A percentile compares a stretch with the other conserved stretches of the same genome.
phyloP scores from a whole-genome alignment of 1,284 basidiomycete genomes.

The Prillingera fragicola region DNA sequence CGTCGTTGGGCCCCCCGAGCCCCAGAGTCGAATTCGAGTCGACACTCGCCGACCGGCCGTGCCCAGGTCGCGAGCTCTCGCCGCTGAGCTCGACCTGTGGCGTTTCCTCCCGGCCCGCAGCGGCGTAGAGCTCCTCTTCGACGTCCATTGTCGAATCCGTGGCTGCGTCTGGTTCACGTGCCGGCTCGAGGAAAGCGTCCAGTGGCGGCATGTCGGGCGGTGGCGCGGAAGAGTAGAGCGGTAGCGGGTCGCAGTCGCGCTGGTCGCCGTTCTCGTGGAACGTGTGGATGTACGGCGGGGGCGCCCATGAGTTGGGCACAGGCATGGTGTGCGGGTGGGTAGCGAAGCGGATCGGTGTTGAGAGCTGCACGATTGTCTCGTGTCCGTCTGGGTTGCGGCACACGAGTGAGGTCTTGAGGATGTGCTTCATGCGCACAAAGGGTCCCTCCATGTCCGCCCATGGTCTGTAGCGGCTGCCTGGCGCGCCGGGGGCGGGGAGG shows the following conservation, averaged over 20 bases:
- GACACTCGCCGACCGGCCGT: too few relatives aligned
- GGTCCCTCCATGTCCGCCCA: constrained; percentile 31
- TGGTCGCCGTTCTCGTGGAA: constrained; percentile 44
- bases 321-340: constrained; percentile 26
- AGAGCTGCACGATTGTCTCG: constrained; percentile 8
- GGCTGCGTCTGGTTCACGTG: too few relatives aligned
- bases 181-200: too few relatives aligned
- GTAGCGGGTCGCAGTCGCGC: constrained; percentile 41
- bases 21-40: too few relatives aligned
- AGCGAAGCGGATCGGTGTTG: constrained; percentile 38
- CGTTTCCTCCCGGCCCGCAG: too few relatives aligned
- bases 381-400: constrained; percentile 19
- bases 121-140: too few relatives aligned
- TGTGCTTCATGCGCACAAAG: constrained; percentile 39
- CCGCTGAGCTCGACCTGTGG: too few relatives aligned
- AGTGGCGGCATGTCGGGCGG: too few relatives aligned
- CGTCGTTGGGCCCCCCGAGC: too few relatives aligned
- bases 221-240: constrained; percentile 39
- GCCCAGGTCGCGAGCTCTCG: too few relatives aligned
- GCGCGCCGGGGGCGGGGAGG: too few relatives aligned
- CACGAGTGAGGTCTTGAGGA: constrained; percentile 37
- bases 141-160: not conserved
- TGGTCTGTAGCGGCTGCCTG: too few relatives aligned
- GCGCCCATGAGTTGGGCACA: not conserved
- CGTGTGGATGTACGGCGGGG: constrained; percentile 43